Conservation (phyloP, 768 basidiomycete species). For the Lactarius indigo region DNA sequence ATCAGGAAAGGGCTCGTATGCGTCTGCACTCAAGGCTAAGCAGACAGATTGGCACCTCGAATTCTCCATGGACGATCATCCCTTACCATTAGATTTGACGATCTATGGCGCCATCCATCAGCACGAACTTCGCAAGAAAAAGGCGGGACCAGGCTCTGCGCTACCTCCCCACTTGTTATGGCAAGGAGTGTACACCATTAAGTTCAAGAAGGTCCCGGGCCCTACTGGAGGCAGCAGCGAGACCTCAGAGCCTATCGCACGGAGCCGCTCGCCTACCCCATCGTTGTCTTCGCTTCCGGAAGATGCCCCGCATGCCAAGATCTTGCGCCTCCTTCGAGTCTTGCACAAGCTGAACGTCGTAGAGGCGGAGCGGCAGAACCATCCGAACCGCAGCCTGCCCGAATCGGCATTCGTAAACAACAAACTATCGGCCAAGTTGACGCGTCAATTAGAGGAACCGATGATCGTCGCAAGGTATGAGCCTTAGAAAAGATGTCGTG, state of each 20-base stretch:
- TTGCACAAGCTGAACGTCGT: constrained; percentile 77
- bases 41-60: constrained; percentile 97
- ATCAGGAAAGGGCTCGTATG: constrained; percentile 69
- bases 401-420: constrained; percentile 94
- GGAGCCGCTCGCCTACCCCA: constrained; percentile 61
- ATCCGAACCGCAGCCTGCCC: constrained; percentile 57
- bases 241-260: constrained; percentile 44
- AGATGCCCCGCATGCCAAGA: constrained; percentile 83
- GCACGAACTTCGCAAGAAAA: constrained; percentile 76
- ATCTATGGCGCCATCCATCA: constrained; percentile 97
- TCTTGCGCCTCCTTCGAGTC: constrained; percentile 84
- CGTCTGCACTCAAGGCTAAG: constrained; percentile 88
- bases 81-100: constrained; percentile 81
- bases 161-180: constrained; percentile 72
- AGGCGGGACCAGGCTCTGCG: constrained; percentile 39
- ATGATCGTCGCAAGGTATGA: constrained; percentile 96
- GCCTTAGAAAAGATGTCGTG: constrained; percentile 10
- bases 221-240: constrained; percentile 47
- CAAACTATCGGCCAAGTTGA: constrained; percentile 96
- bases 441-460: constrained; percentile 93
- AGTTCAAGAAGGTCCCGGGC: constrained; percentile 89
- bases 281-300: constrained; percentile 77
- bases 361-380: constrained; percentile 58
- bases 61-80: constrained; percentile 89
- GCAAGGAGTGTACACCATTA: constrained; percentile 88